phyloP scores from a whole-genome alignment of 1,139 yeast species.

The Yamadazyma siamensis region DNA sequence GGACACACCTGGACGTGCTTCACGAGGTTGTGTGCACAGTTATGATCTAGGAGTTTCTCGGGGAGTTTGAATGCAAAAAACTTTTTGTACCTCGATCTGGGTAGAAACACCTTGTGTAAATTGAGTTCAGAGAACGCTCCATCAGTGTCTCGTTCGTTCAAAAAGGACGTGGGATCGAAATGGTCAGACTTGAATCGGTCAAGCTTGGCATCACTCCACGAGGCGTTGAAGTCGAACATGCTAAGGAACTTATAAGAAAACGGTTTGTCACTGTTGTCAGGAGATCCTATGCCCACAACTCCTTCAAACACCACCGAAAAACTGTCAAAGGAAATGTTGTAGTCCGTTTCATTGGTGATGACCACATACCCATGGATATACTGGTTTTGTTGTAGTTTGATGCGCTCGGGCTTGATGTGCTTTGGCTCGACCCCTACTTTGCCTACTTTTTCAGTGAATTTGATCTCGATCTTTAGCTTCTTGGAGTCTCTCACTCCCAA shows the following conservation, averaged over 20 bases:
- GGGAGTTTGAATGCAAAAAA: slow-evolving; percentile 40
- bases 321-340: slow-evolving; percentile 35
- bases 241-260: slow-evolving; percentile 21
- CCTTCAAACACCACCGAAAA: slow-evolving; percentile 37
- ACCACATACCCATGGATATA: slow-evolving; percentile 34
- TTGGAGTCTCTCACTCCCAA: slow-evolving; percentile 28
- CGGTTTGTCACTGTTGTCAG: slow-evolving; percentile 10
- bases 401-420: slow-evolving; percentile 24
- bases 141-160: slow-evolving; percentile 24
- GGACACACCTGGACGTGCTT: slow-evolving; percentile 38
- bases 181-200: slow-evolving; percentile 28
- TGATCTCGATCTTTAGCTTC: slow-evolving; percentile 24
- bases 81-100: slow-evolving; percentile 35
- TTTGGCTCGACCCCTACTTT: slow-evolving; percentile 26
- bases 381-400: slow-evolving; percentile 35
- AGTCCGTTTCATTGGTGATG: slow-evolving; percentile 26
- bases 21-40: slow-evolving; percentile 34
- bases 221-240: slow-evolving; percentile 43
- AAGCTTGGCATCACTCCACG: slow-evolving; percentile 38
- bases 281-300: slow-evolving; percentile 9
- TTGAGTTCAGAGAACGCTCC: slow-evolving; percentile 26
- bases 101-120: slow-evolving; percentile 25
- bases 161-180: slow-evolving; percentile 20
- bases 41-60: slow-evolving; percentile 32
- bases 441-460: slow-evolving; percentile 31